These are phyloP conservation scores for Penicillium macrosclerotiorum DNA, from an alignment of 495 filamentous ascomycete species.

Conservation along the genomic window DNA sequence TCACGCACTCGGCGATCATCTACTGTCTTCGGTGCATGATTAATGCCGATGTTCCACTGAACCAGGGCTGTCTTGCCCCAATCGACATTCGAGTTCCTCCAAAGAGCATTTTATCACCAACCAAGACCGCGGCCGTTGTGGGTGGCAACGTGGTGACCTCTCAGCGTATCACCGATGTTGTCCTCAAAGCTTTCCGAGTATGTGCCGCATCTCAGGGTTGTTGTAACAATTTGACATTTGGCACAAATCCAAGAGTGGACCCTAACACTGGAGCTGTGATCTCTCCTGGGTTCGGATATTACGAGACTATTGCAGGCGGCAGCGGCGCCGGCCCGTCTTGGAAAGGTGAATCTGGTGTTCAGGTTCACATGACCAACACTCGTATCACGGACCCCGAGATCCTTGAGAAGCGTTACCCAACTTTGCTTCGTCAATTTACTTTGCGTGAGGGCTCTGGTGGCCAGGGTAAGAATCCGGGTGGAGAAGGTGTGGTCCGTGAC, in stretches of 20 bases:
- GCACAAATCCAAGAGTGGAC: constrained; percentile 37
- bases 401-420: constrained; percentile 93
- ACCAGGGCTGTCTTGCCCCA: constrained; percentile 91
- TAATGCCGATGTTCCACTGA: constrained; percentile 88
- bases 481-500: constrained; percentile 87
- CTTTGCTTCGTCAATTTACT: constrained; percentile 79
- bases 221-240: constrained; percentile 77
- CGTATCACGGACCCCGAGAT: constrained; percentile 94
- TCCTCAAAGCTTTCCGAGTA: constrained; percentile 84
- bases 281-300: constrained; percentile 87
- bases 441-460: constrained; percentile 69
- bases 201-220: constrained; percentile 90
- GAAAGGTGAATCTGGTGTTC: constrained; percentile 87
- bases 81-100: constrained; percentile 83
- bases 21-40: constrained; percentile 94
- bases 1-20: constrained; percentile 94
- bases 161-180: constrained; percentile 92
- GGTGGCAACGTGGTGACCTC: constrained; percentile 92
- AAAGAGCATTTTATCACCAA: constrained; percentile 80
- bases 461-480: constrained; percentile 71
- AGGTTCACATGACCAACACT: constrained; percentile 99
- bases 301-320: constrained; percentile 94
- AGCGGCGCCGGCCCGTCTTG: constrained; percentile 83
- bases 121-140: constrained; percentile 85
- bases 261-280: constrained; percentile 80